These are phyloP conservation scores for Aspergillus sp. DNA, from an alignment of 2,329 filamentous ascomycete species.

Conservation along the genomic window DNA sequence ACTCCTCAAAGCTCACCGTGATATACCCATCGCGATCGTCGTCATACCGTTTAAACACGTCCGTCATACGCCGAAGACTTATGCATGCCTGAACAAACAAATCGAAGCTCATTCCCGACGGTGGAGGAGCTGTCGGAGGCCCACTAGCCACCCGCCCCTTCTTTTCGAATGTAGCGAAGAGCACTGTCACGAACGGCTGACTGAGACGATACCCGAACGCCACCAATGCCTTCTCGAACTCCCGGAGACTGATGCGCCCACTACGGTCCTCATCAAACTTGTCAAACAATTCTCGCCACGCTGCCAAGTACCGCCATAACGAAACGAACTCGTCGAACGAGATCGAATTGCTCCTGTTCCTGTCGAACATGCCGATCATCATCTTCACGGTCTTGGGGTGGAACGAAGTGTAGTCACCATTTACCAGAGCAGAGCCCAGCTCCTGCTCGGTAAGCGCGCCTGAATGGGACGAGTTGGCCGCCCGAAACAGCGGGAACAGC, in stretches of 20 bases:
- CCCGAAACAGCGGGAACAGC: constrained; percentile 81
- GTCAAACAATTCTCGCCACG: constrained; percentile 93
- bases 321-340: constrained; percentile 96
- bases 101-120: constrained; percentile 81
- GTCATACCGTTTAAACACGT: constrained; percentile 98
- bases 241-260: constrained; percentile 80
- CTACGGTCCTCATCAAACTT: constrained; percentile 86
- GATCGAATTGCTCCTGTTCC: constrained; percentile 82
- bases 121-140: constrained; percentile 23
- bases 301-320: constrained; percentile 91
- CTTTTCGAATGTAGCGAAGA: constrained; percentile 87
- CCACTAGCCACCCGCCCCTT: constrained; percentile 44
- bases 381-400: constrained; percentile 92
- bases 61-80: constrained; percentile 95
- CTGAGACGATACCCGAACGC: constrained; percentile 92
- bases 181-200: constrained; percentile 74
- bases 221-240: constrained; percentile 87
- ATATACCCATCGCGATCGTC: constrained; percentile 94
- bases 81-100: constrained; percentile 98
- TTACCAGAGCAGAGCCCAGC: constrained; percentile 86
- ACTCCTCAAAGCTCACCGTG: constrained; percentile 78
- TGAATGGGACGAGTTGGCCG: constrained; percentile 76
- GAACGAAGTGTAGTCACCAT: constrained; percentile 93
- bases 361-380: constrained; percentile 99
- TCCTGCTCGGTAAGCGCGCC: constrained; percentile 84